Base-by-base conservation (phyloP, 2,329 filamentous ascomycete genomes). In the Sporothrix curviconia region DNA sequence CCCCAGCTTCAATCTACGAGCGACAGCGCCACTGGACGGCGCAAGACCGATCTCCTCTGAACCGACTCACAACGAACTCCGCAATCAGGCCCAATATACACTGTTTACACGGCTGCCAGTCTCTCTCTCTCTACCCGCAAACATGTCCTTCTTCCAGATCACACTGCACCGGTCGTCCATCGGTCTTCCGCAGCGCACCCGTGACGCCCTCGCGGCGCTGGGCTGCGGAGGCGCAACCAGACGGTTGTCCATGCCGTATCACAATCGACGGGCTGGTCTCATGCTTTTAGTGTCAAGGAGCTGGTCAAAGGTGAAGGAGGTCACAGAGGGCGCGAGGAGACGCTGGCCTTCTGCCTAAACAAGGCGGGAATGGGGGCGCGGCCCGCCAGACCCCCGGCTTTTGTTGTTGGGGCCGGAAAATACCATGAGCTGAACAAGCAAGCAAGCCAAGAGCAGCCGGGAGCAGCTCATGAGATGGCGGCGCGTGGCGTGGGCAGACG, bases 231-330 rank as follows among this genome's bases (percentile, higher is more conserved):
- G 71, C 88, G 92, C 67, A 85, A 86, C 80, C 85, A 85, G 68
- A 92, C 89, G 55, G 92, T 96, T 67, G 96, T 95, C 78, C 87
- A 95, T 73, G 88, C 89, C 37, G 90, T 95, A 61, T 82, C 82
- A 61, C 83, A 85, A 42, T 85, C 90, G 64, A 84, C 90, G 61
- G n/a, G 92, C 92, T 9, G 92, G 92, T 69, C 90, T 95, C 77
- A 90, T 96, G n/a, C n/a, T 68, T 87, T 96, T 79, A 87, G 87
- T 72, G 90, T 96, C 66, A 96, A 96, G 78, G 92, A 96, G 75
- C 77, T 96, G 62, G 89, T 96, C 46, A 79, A n/a, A 83, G 55
- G 90, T 96, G 36, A 77, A 84, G 64, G 91, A 95, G 74, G 90
- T 95, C 44, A 83, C 86, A 28, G 70, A 74, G 62, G 83, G 85